These are phyloP conservation scores for Vitis rupestris DNA, from an alignment of 164 flowering plant genomes.

Conservation along the genomic window DNA sequence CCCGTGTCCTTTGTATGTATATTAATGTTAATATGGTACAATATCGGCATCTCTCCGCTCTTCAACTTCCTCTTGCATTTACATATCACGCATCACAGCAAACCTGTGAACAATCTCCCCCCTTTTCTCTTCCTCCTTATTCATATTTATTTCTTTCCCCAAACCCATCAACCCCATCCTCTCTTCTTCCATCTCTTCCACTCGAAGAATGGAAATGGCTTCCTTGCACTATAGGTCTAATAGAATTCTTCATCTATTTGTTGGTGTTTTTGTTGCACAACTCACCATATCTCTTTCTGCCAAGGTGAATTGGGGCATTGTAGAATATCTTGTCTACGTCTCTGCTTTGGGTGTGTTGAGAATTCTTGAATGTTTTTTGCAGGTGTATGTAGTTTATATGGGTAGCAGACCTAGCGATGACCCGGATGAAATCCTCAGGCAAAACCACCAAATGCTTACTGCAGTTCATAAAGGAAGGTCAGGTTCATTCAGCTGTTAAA, in stretches of 20 bases:
- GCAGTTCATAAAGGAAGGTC: conserved; percentile 68
- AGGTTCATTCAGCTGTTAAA: neutral
- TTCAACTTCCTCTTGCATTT: no score
- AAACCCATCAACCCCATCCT: neutral
- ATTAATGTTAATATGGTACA: no score
- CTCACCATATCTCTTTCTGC: conserved; percentile 10
- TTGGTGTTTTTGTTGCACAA: conserved; percentile 18
- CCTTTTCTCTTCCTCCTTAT: neutral
- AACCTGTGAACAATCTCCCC: conserved; percentile 8
- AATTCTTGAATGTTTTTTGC: conserved; percentile 7
- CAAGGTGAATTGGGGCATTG: conserved; percentile 11
- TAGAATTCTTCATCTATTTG: conserved; percentile 8
- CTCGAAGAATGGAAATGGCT: conserved; percentile 13
- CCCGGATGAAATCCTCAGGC: conserved; percentile 48
- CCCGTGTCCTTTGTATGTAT: no score
- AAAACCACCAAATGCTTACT: conserved; percentile 58
- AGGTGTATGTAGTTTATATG: conserved; percentile 82
- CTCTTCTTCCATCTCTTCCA: neutral
- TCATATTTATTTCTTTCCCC: neutral
- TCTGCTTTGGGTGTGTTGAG: neutral
- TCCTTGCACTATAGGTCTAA: neutral
- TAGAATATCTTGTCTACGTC: neutral
- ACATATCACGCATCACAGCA: conserved; percentile 1
- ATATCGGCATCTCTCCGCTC: no score
- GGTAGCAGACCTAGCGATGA: conserved; percentile 43